Percentiles rank a stretch among this genome's conserved stretches.
phyloP scores from a whole-genome alignment of 1,284 basidiomycete species.

The Wolfiporia cocos region DNA sequence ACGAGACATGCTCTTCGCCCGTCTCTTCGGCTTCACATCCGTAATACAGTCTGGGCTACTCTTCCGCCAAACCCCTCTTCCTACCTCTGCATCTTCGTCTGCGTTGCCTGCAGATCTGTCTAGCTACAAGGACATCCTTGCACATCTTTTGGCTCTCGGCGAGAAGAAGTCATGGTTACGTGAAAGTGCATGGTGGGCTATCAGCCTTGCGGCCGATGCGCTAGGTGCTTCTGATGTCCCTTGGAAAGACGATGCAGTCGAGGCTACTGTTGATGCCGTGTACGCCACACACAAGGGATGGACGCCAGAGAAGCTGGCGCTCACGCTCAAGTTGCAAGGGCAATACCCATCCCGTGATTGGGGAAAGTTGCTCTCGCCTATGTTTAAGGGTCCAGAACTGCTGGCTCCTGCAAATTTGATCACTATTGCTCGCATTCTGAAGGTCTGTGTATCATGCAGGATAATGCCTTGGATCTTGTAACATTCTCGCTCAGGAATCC shows the following conservation, averaged over 20 bases:
- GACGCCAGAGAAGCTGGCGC: slow-evolving; percentile 86
- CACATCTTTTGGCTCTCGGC: slow-evolving; percentile 65
- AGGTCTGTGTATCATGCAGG: slow-evolving; percentile 38
- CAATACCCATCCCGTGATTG: slow-evolving; percentile 59
- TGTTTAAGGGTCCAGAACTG: slow-evolving; percentile 70
- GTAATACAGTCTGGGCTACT: slow-evolving; percentile 80
- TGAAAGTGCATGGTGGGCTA: slow-evolving; percentile 88
- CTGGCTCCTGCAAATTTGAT: slow-evolving; percentile 68
- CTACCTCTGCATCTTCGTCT: slow-evolving; percentile 45
- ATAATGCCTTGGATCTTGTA: no score
- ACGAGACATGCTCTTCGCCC: slow-evolving; percentile 88
- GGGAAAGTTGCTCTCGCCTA: slow-evolving; percentile 63
- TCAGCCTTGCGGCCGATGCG: slow-evolving; percentile 59
- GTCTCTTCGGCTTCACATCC: slow-evolving; percentile 84
- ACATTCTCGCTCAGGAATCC: no score
- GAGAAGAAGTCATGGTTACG: slow-evolving; percentile 88
- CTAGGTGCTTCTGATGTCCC: slow-evolving; percentile 50
- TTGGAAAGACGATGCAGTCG: slow-evolving; percentile 72
- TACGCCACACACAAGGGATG: slow-evolving; percentile 55
- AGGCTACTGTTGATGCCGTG: slow-evolving; percentile 44
- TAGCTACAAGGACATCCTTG: slow-evolving; percentile 61
- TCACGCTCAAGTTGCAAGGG: slow-evolving; percentile 68
- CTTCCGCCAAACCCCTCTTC: slow-evolving; percentile 50
- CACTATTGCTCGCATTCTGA: slow-evolving; percentile 74
- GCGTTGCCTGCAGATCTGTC: slow-evolving; percentile 48